Base-by-base conservation (phyloP, 2,329 filamentous ascomycete genomes). In the Tolypocladium cylindrosporum region DNA sequence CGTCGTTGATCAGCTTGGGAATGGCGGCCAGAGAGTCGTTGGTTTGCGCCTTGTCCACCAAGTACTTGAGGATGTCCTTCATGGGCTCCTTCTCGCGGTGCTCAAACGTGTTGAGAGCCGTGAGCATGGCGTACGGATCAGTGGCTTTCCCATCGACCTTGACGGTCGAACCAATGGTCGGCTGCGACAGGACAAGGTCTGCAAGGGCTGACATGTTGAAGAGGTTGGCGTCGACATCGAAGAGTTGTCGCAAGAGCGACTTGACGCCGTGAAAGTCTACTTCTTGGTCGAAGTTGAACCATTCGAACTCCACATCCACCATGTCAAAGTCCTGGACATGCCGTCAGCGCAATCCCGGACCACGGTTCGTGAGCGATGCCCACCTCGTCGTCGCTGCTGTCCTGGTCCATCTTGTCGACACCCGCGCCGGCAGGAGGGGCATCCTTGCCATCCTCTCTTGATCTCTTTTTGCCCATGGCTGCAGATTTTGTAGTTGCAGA, bases 181-280 rank as follows among this genome's bases (percentile, higher is more conserved):
- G 86, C 73, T 99, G 93, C 54, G 88, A 86, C 56, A 97, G 78
- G 66, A 99, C 89, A 61, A 97, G 76, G 71, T 97, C 91, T 40
- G 91, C 82, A 55, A 99, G 82, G 8, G 84, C 88, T 7, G 91
- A 96, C 64, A 97, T 82, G 73, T 97, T 88, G 77, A 97, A 91
- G 37, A 95, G 79, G 60, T 87, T 82, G 53, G 88, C 82, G 75
- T 99, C 94, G 57, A 89, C 84, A 72, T 97, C 94, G 72, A 99
- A 87, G 48, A 99, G 84, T 73, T 99, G 94, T 60, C 93, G 89
- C 60, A 97, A 75, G 9, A 99, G 84, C 11, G 85, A 88, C 73
- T 97, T 97, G 66, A 95, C 83, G 59, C 94, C 94, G 74, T 97
- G 93, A 74, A 97, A 97, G 74, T 99, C 94, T 66, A 96, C 82